Percentiles rank a stretch among this genome's conserved stretches.
phyloP scores from a whole-genome alignment of 2,329 filamentous ascomycete species.

The Fonsecaea pedrosoi region DNA sequence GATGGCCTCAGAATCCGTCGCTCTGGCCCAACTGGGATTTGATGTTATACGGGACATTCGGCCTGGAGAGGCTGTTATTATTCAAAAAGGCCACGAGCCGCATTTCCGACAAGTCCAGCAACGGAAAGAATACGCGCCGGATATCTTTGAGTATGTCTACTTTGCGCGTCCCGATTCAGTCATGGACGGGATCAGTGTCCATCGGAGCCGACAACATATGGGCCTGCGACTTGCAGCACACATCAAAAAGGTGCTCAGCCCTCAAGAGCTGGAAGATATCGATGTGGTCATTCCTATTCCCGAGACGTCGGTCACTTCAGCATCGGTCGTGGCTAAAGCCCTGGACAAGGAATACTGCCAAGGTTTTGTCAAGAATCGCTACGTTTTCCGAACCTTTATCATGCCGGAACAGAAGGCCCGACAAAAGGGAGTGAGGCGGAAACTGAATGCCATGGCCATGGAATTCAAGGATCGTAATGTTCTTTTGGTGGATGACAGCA shows the following conservation, averaged over 20 bases:
- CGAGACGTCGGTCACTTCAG: conserved; percentile 82
- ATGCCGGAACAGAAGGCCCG: conserved; percentile 81
- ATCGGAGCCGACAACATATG: conserved; percentile 85
- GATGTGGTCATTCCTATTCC: conserved; percentile 82
- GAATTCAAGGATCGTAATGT: conserved; percentile 85
- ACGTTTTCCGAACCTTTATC: conserved; percentile 87
- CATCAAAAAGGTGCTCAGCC: conserved; percentile 70
- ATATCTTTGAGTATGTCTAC: conserved; percentile 89
- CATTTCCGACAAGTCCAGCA: conserved; percentile 77
- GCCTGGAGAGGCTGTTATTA: conserved; percentile 84
- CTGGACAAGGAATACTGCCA: conserved; percentile 79
- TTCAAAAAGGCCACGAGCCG: conserved; percentile 76
- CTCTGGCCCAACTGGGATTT: conserved; percentile 81
- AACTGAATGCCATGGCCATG: conserved; percentile 83
- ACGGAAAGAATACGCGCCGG: conserved; percentile 74
- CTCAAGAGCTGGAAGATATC: conserved; percentile 74
- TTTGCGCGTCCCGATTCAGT: conserved; percentile 81
- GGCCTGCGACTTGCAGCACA: conserved; percentile 78
- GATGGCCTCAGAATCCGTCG: conserved; percentile 88
- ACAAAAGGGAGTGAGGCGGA: conserved; percentile 85
- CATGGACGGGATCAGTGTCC: conserved; percentile 87
- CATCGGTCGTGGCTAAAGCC: conserved; percentile 74
- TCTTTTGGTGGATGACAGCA: conserved; percentile 85
- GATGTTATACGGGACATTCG: conserved; percentile 75
- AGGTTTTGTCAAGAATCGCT: conserved; percentile 88